Percentiles rank a stretch among this genome's conserved stretches.
Evolutionary conservation across 2,329 filamentous ascomycete genomes (phyloP).

Genomic region (Penicillium sp.): DNA sequence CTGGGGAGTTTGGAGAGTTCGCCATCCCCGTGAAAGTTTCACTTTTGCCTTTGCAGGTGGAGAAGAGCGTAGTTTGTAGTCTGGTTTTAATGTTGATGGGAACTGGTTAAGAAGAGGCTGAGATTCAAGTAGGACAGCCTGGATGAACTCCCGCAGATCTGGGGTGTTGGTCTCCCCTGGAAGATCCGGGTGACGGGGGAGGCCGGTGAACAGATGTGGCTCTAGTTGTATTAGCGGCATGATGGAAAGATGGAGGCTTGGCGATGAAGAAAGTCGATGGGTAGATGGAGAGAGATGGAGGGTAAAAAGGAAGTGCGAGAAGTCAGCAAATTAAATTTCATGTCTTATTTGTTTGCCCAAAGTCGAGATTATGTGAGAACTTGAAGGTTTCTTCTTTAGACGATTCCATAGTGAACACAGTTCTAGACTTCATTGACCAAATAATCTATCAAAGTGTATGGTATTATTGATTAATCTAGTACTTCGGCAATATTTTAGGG

Average conservation of each 20-base stretch:
- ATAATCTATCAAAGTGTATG: not conserved
- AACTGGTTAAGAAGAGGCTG: slow-evolving; percentile 28
- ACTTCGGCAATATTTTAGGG: not conserved
- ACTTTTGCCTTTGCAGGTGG: slow-evolving; percentile 31
- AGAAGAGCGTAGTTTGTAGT: slow-evolving; percentile 29
- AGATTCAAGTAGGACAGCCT: slow-evolving; percentile 28
- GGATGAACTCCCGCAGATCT: slow-evolving; percentile 22
- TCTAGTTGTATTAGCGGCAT: slow-evolving; percentile 27
- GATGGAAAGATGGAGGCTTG: not conserved
- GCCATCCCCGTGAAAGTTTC: slow-evolving; percentile 24
- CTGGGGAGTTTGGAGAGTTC: slow-evolving; percentile 6
- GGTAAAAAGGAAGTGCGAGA: not conserved
- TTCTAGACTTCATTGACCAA: not conserved
- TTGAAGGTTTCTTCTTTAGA: not conserved
- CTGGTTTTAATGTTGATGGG: slow-evolving; percentile 25
- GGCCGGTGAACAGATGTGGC: slow-evolving; percentile 28
- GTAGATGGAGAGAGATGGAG: not conserved
- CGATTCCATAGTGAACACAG: not conserved
- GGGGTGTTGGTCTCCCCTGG: slow-evolving; percentile 3
- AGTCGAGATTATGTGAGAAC: not conserved
- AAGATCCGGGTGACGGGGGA: slow-evolving; percentile 33
- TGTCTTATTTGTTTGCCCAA: not conserved
- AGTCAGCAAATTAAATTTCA: not conserved
- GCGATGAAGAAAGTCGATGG: not conserved
- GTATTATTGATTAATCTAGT: not conserved